Percentiles rank a stretch among this genome's conserved stretches.
Evolutionary conservation across 2,329 filamentous ascomycete species (phyloP).

Genomic region (Colletotrichum destructivum): DNA sequence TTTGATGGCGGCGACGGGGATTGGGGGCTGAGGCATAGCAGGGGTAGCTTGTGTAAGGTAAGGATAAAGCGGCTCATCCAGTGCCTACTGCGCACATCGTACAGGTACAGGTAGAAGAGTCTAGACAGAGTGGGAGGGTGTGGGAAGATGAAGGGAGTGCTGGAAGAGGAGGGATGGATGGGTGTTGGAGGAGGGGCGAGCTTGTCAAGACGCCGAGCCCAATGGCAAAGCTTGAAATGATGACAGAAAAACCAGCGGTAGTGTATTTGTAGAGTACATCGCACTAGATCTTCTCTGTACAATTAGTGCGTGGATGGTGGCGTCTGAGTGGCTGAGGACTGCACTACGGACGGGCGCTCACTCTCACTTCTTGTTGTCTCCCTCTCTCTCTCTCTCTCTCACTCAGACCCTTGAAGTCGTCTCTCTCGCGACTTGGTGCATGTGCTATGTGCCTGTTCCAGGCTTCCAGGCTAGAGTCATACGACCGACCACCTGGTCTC

Average conservation of each 20-base stretch:
- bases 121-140: not conserved
- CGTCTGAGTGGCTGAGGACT: too few relatives aligned
- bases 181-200: not conserved
- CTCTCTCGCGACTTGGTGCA: too few relatives aligned
- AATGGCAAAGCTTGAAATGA: not conserved
- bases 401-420: too few relatives aligned
- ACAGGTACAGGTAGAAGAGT: too few relatives aligned
- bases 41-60: constrained; percentile 29
- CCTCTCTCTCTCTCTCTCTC: too few relatives aligned
- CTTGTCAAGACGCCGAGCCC: not conserved
- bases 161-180: not conserved
- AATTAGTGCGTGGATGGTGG: too few relatives aligned
- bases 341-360: too few relatives aligned
- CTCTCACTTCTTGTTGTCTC: too few relatives aligned
- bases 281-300: not conserved
- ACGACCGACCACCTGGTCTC: too few relatives aligned
- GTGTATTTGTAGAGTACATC: too few relatives aligned
- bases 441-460: too few relatives aligned
- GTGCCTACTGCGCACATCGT: not conserved
- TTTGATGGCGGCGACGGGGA: not conserved
- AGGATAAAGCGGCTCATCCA: constrained; percentile 20
- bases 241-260: not conserved
- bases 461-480: too few relatives aligned
- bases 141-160: not conserved
- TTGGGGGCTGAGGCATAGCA: not conserved